Evolutionary conservation across 2,329 filamentous ascomycete genomes (phyloP).

Genomic region (Periglandula ipomoeae): DNA sequence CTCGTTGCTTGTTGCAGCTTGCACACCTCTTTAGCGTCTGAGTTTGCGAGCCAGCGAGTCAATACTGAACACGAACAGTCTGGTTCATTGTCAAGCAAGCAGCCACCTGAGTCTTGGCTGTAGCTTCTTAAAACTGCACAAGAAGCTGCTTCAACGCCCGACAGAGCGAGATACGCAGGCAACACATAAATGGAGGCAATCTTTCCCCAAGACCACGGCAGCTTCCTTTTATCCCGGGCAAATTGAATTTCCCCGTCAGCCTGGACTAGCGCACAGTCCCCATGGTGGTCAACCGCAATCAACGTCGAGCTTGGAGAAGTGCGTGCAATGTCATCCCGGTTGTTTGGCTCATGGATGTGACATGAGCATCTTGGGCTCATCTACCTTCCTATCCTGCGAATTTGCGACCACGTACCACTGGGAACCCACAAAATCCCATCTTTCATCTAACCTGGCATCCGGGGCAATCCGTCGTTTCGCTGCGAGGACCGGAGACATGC

Average conservation of each 20-base stretch:
- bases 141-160: too few species aligned
- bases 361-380: background rate
- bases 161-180: too few species aligned
- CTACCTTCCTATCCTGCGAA: background rate
- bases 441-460: background rate
- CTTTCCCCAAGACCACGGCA: too few species aligned
- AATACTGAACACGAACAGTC: too few species aligned
- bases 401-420: background rate
- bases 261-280: background rate
- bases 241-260: background rate
- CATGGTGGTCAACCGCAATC: background rate
- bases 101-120: too few species aligned
- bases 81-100: too few species aligned
- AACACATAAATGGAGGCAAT: too few species aligned
- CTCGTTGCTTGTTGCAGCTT: too few species aligned
- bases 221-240: background rate
- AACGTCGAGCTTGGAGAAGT: background rate
- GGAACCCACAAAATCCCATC: background rate
- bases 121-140: too few species aligned
- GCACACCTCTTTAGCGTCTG: too few species aligned
- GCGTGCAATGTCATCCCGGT: background rate
- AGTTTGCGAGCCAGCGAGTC: too few species aligned
- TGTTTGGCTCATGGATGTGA: background rate
- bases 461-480: background rate
- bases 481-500: background rate